Evolutionary conservation across 2,329 filamentous ascomycete species (phyloP).

Genomic region (Monosporascus sp.): DNA sequence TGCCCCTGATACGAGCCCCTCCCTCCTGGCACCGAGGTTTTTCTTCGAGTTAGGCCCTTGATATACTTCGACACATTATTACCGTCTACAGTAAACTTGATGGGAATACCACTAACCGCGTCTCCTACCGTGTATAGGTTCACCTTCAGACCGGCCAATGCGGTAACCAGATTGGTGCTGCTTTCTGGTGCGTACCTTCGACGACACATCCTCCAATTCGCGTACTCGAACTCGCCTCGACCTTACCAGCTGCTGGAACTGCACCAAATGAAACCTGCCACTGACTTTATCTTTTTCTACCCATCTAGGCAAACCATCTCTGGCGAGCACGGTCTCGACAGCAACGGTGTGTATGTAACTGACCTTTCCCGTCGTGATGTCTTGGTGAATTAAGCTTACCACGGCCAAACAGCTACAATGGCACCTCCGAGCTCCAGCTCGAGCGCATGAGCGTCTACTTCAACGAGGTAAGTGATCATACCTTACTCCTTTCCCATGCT

Average conservation of each 20-base stretch:
- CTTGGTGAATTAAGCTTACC: conserved; percentile 16
- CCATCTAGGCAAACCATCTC: conserved; percentile 68
- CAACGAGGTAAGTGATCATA: conserved; percentile 54
- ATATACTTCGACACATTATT: too few relatives aligned
- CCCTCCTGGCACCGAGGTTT: too few relatives aligned
- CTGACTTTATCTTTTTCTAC: conserved; percentile 31
- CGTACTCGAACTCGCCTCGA: not conserved
- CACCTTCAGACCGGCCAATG: conserved; percentile 99
- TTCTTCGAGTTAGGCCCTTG: too few relatives aligned
- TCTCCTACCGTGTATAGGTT: conserved; percentile 62
- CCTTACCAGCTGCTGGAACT: too few relatives aligned
- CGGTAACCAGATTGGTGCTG: conserved; percentile 99
- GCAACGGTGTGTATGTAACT: conserved; percentile 79
- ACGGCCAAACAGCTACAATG: conserved; percentile 70
- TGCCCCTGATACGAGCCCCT: conserved; percentile 3
- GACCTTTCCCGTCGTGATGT: conserved; percentile 2
- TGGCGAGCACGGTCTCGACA: conserved; percentile 93
- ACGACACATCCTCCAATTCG: not conserved
- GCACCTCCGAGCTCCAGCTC: conserved; percentile 96
- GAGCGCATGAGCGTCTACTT: conserved; percentile 99
- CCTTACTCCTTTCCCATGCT: not conserved
- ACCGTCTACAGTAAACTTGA: not conserved
- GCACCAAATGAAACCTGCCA: not conserved
- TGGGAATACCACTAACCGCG: conserved; percentile 44
- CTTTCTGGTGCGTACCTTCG: conserved; percentile 79